phyloP scores from a whole-genome alignment of 108 stramenopile genomes.

The Cylindrotheca fusiformis region DNA sequence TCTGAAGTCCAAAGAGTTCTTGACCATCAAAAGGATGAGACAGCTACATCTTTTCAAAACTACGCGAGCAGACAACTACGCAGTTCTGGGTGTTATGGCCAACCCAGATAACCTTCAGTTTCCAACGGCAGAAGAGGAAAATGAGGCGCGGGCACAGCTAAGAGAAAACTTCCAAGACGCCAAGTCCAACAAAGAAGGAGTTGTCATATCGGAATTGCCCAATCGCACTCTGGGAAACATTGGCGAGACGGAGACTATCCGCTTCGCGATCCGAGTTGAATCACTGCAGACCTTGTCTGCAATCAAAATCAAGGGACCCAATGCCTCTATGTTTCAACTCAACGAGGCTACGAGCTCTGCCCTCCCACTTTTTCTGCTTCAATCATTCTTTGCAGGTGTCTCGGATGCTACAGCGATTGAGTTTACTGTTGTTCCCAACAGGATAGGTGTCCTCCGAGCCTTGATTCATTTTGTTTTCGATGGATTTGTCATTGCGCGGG shows the following conservation, averaged over 20 bases:
- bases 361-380: neutral
- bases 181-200: neutral
- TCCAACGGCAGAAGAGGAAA: neutral
- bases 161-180: neutral
- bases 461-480: neutral
- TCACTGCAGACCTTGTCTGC: neutral
- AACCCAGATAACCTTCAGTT: neutral
- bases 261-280: neutral
- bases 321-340: neutral
- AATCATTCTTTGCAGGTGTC: no score
- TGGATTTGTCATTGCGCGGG: constrained; percentile 22
- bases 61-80: neutral
- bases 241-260: neutral
- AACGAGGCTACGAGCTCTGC: neutral
- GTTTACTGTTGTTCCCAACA: neutral
- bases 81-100: neutral
- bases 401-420: no score
- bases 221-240: neutral
- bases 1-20: neutral
- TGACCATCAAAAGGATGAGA: neutral
- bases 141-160: neutral
- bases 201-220: neutral
- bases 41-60: neutral
- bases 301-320: neutral
- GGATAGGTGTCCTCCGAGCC: neutral